Base-by-base conservation (phyloP, 148 eudicot genomes). In the Limonium bicolor region DNA sequence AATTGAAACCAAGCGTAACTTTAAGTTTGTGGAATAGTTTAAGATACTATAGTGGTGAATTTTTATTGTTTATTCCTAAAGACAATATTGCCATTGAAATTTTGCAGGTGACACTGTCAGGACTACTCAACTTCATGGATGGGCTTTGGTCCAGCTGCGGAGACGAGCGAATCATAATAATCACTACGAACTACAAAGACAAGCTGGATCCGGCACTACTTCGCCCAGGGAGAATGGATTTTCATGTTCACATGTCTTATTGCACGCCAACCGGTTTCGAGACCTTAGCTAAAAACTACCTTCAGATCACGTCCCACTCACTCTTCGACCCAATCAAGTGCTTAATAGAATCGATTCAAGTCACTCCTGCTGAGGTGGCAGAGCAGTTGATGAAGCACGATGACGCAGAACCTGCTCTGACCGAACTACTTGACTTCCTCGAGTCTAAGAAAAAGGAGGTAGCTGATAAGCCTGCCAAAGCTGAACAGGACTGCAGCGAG, bases 141-240 rank as follows among this genome's bases (percentile, higher is more conserved):
- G 88, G 82, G 4, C 30, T 80, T 53, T 81, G 92, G 92, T 81
- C 92, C 5, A 70, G 71, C n/a, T 73, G 81, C 41, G 85, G 85
- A n/a, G 92, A 81, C 34, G 85, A 74, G 34, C 52, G 81, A 15
- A 73, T 73, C n/a, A 71, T 81, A n/a, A 53, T 81, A 4, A 76
- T 81, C 67, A 81, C 85, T 0, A 80, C 84, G 15, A 80, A 80
- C 55, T 80, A 76, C 65, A 76, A 67, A 52, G 92, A 77, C 36
- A 67, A 63, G 21, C 68, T 81, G 1, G 93, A 81, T 27, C 76
- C 85, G 4, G 85, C 85, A 0, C 30, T 81, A 16, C 57, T 81
- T 5, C 76, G 85, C 2, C 85, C 92, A 7, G 92, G 92, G 4
- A 72, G 85, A 1, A 81, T 81, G 92, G 92, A 81, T 12, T 66